Conservation (phyloP, 2,329 filamentous ascomycete genomes). For the Shiraia bambusicola region DNA sequence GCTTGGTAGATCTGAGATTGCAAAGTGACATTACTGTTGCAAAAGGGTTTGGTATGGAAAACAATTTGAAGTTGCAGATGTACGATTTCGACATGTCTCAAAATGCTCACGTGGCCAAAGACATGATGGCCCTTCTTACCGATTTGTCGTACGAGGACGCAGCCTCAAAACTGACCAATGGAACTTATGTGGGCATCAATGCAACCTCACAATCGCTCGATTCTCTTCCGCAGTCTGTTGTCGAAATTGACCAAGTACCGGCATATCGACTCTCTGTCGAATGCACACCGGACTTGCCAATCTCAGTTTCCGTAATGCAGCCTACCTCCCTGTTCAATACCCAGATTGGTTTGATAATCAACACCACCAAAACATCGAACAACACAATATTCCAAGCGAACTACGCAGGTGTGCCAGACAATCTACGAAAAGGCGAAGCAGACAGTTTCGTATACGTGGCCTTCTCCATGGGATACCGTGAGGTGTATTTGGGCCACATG, state of each 20-base stretch:
- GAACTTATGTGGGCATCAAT: constrained; percentile 3
- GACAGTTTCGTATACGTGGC: constrained; percentile 1
- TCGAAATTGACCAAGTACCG: constrained; percentile 2
- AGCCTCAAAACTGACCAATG: constrained; percentile 2
- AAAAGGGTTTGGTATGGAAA: no score
- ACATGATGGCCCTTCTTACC: constrained; percentile 4
- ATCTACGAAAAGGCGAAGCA: neutral
- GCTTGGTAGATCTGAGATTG: neutral
- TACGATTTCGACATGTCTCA: constrained; percentile 4
- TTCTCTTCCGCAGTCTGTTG: constrained; percentile 1
- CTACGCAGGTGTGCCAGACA: constrained; percentile 1
- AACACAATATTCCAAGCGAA: constrained; percentile 3
- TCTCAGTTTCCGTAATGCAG: neutral
- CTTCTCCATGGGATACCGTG: constrained; percentile 1
- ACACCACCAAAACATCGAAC: neutral
- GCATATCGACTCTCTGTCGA: constrained; percentile 5
- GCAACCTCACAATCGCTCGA: constrained; percentile 4
- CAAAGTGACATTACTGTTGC: neutral
- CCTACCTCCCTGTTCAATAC: neutral
- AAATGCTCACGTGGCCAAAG: constrained; percentile 3
- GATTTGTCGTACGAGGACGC: constrained; percentile 3
- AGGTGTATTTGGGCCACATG: constrained; percentile 3
- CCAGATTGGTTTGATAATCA: neutral
- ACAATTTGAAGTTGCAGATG: neutral
- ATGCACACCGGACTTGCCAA: neutral